These are phyloP conservation scores for Naganishia cerealis DNA, from an alignment of 1,284 basidiomycete genomes.

Conservation along the genomic window DNA sequence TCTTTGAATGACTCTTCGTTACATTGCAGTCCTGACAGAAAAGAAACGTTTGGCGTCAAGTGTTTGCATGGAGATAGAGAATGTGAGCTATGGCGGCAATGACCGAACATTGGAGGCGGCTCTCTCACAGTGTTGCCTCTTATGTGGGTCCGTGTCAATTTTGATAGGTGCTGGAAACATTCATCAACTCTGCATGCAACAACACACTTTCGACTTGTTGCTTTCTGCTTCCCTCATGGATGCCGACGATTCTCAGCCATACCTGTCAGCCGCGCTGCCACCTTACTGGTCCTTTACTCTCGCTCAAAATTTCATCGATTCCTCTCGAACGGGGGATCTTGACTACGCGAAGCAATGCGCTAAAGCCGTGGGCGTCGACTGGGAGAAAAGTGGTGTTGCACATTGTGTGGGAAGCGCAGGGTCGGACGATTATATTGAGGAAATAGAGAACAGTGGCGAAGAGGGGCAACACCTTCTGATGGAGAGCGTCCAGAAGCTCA, in stretches of 20 bases:
- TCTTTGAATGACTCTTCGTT: neutral
- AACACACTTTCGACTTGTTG: slow-evolving; percentile 56
- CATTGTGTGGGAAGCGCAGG: slow-evolving; percentile 55
- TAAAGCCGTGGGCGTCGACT: slow-evolving; percentile 64
- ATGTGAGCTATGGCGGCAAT: slow-evolving; percentile 54
- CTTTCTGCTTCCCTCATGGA: neutral
- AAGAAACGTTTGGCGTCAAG: slow-evolving; percentile 67
- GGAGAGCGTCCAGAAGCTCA: slow-evolving; percentile 61
- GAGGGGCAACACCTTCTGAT: slow-evolving; percentile 66
- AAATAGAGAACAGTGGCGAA: slow-evolving; percentile 44
- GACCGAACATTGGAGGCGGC: neutral
- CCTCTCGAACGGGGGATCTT: slow-evolving; percentile 64
- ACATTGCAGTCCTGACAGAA: slow-evolving; percentile 61
- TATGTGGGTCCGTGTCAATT: neutral
- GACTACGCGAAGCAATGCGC: slow-evolving; percentile 69
- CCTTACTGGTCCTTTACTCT: slow-evolving; percentile 75
- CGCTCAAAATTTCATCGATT: slow-evolving; percentile 65
- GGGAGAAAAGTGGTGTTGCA: slow-evolving; percentile 63
- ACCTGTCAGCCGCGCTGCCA: slow-evolving; percentile 36
- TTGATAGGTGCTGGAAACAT: slow-evolving; percentile 67
- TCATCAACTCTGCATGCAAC: slow-evolving; percentile 75
- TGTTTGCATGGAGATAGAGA: slow-evolving; percentile 77
- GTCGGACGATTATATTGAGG: slow-evolving; percentile 17
- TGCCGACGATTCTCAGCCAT: slow-evolving; percentile 7
- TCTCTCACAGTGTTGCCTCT: neutral